Conservation (phyloP, 257 asterid genomes). For the Gardenia jasminoides region DNA sequence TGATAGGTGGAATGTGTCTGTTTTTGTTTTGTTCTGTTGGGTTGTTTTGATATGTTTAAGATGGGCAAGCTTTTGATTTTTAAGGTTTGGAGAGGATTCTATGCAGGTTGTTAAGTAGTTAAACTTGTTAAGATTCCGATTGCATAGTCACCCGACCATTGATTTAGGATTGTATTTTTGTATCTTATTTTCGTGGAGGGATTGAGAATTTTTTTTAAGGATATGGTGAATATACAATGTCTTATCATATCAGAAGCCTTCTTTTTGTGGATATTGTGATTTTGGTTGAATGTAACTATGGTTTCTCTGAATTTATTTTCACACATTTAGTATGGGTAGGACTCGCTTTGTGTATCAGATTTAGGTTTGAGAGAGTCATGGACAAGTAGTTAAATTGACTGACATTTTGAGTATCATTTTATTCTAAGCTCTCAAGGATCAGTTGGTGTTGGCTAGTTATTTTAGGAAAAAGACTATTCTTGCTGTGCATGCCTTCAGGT, state of each 20-base stretch:
- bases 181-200: not conserved
- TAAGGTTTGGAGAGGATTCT: too few relatives aligned
- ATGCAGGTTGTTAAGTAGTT: not conserved
- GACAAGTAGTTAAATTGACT: constrained; percentile 1
- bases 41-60: not conserved
- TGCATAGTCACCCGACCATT: not conserved
- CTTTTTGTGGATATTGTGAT: not conserved
- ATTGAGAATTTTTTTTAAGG: not conserved
- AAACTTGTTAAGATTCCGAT: not conserved
- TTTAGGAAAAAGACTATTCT: too few relatives aligned
- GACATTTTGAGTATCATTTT: not conserved
- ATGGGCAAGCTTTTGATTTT: not conserved
- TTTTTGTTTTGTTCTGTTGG: not conserved
- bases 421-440: not conserved
- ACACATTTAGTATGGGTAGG: not conserved
- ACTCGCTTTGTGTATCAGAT: not conserved
- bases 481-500: not conserved
- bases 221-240: too few relatives aligned
- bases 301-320: too few relatives aligned
- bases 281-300: not conserved
- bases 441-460: not conserved
- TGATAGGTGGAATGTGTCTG: not conserved
- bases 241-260: not conserved
- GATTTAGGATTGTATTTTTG: not conserved
- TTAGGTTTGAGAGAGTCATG: constrained; percentile 9